Percentiles rank a stretch among this genome's conserved stretches.
Conservation (phyloP, 192 early-diverging fungal species). For the Podila clonocystis region DNA sequence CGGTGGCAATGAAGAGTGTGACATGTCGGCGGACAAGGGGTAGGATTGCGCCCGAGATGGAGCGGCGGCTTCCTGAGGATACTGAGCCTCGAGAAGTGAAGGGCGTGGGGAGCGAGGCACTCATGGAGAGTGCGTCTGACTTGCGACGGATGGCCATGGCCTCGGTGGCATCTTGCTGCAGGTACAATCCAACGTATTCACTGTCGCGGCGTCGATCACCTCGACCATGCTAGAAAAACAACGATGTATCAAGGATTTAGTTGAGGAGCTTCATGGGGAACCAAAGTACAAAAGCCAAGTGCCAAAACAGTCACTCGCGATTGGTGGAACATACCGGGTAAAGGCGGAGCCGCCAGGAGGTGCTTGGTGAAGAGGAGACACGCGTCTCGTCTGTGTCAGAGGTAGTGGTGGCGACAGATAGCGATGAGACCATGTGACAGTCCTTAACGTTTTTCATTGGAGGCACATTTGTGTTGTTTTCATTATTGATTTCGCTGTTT, state of each 20-base stretch:
- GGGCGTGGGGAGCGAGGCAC: slow-evolving; percentile 23
- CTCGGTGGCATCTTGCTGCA: slow-evolving; percentile 37
- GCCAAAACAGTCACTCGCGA: not conserved
- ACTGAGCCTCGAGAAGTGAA: slow-evolving; percentile 14
- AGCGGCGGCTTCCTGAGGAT: slow-evolving; percentile 24
- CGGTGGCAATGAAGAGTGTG: slow-evolving; percentile 40
- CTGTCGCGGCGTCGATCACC: slow-evolving; percentile 48
- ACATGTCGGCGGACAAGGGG: slow-evolving; percentile 40
- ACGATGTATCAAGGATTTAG: not conserved
- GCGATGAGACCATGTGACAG: not conserved
- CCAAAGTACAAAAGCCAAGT: not conserved
- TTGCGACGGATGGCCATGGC: not conserved
- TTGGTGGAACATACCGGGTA: slow-evolving; percentile 31
- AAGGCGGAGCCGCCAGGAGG: slow-evolving; percentile 43
- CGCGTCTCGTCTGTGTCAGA: not conserved
- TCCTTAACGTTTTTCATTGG: not conserved
- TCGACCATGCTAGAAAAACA: slow-evolving; percentile 29
- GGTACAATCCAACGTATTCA: slow-evolving; percentile 41
- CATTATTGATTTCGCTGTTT: not conserved
- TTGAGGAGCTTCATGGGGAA: not conserved
- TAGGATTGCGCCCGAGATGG: slow-evolving; percentile 23
- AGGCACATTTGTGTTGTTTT: not conserved
- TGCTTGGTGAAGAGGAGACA: not conserved
- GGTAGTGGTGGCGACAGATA: not conserved
- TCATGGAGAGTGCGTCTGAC: not conserved